These are phyloP conservation scores for Kwoniella shandongensis DNA, from an alignment of 768 basidiomycete genomes.

Conservation along the genomic window DNA sequence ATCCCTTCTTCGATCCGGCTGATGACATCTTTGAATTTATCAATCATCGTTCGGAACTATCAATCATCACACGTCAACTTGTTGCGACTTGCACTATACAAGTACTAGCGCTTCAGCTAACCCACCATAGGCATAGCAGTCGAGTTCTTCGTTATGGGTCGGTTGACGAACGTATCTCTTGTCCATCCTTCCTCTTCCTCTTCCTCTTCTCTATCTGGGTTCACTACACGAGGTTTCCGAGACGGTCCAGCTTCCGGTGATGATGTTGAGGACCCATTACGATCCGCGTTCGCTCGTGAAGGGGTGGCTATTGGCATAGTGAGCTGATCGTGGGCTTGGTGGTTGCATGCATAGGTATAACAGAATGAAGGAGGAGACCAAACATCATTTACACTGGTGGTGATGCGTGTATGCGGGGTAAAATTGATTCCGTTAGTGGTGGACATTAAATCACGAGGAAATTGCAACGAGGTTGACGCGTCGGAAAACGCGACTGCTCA, in stretches of 20 bases:
- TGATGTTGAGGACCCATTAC: background rate
- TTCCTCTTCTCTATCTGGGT: constrained; percentile 10
- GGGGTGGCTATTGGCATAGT: constrained; percentile 8
- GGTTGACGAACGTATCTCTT: constrained; percentile 25
- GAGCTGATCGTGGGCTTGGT: too few relatives aligned
- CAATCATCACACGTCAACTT: background rate
- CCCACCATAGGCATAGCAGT: constrained; percentile 10
- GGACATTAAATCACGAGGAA: constrained; percentile 9
- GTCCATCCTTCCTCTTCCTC: constrained; percentile 40
- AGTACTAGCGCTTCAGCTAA: background rate
- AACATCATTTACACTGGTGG: too few relatives aligned
- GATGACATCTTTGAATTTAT: constrained; percentile 22
- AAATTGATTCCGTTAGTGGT: constrained; percentile 11
- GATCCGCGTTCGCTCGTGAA: background rate
- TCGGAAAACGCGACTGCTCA: constrained; percentile 5
- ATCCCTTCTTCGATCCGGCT: constrained; percentile 22
- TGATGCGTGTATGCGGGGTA: constrained; percentile 7
- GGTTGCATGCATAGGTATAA: background rate
- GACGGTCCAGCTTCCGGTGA: constrained; percentile 18
- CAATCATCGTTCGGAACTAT: constrained; percentile 16
- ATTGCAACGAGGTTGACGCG: constrained; percentile 24
- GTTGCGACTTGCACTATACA: background rate
- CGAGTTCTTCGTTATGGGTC: constrained; percentile 7
- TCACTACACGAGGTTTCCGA: background rate
- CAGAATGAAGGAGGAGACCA: too few relatives aligned